phyloP scores from a whole-genome alignment of 805 yeast species.

The Blastobotrys peoriensis region DNA sequence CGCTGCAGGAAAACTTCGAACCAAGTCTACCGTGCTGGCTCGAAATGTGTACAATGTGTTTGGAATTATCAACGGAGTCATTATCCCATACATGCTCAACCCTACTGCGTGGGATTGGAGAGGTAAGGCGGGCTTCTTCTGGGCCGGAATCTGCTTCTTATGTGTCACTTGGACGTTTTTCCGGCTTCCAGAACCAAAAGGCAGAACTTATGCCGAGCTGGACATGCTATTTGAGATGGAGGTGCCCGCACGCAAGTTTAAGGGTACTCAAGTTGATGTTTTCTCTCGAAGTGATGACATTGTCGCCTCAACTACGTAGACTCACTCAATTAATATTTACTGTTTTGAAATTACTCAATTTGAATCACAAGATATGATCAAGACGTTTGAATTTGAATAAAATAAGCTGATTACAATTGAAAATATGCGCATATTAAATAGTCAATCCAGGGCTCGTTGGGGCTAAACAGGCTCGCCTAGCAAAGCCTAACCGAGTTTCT shows the following conservation, averaged over 20 bases:
- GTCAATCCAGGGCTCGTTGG: too few species aligned
- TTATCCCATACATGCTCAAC: constrained; percentile 41
- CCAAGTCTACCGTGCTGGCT: constrained; percentile 37
- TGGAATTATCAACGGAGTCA: constrained; percentile 28
- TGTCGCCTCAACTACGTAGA: too few species aligned
- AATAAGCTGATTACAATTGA: too few species aligned
- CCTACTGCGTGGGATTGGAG: constrained; percentile 40
- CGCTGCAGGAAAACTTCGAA: constrained; percentile 36
- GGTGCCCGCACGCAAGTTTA: constrained; percentile 23
- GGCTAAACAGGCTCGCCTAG: too few species aligned
- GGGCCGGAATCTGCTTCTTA: constrained; percentile 34
- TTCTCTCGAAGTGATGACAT: too few species aligned
- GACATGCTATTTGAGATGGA: constrained; percentile 39
- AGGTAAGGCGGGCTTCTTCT: constrained; percentile 44
- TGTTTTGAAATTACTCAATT: too few species aligned
- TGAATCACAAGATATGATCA: too few species aligned
- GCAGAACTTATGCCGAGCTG: constrained; percentile 51
- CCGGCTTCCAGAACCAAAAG: constrained; percentile 51
- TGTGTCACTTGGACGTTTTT: constrained; percentile 39
- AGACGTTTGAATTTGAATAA: too few species aligned
- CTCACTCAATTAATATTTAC: too few species aligned
- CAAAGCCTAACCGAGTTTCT: too few species aligned
- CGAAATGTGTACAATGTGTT: constrained; percentile 26
- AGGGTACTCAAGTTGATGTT: too few species aligned
- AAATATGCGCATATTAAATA: too few species aligned